A percentile compares a stretch with the other conserved stretches of the same genome.
Evolutionary conservation across 176 grass and related monocot species (phyloP).

Genomic region (bread wheat (Triticum aestivum)): DNA sequence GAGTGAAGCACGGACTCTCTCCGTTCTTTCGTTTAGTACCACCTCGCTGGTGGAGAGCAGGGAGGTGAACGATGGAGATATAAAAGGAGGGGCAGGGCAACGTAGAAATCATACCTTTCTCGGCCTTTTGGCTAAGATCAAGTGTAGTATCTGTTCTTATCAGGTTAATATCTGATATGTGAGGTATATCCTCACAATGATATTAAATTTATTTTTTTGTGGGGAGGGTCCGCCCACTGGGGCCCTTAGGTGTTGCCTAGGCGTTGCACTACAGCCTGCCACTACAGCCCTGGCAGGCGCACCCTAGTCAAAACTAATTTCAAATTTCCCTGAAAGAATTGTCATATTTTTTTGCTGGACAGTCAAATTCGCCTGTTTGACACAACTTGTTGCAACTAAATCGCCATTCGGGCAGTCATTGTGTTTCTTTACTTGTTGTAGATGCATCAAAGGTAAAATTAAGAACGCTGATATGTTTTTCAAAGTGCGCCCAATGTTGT

Average conservation of each 20-base stretch:
- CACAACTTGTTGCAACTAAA: no score
- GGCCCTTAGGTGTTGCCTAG: background rate
- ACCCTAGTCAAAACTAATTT: no score
- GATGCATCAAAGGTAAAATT: no score
- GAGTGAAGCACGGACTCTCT: no score
- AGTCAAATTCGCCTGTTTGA: no score
- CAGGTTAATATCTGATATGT: constrained; percentile 87
- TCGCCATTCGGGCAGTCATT: no score
- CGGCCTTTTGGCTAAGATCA: constrained; percentile 87
- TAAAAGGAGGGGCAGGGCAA: background rate
- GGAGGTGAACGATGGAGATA: background rate
- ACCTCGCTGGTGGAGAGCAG: background rate
- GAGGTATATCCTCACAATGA: background rate
- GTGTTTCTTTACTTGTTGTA: no score
- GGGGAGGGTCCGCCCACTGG: background rate
- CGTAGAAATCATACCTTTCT: constrained; percentile 49
- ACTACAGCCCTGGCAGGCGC: background rate
- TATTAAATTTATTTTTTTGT: constrained; percentile 80
- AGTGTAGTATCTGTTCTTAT: constrained; percentile 94
- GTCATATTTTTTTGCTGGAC: no score
- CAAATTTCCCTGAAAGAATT: no score
- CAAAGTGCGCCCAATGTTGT: no score
- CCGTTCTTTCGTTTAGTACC: background rate
- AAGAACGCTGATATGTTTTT: no score
- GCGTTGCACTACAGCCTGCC: background rate